phyloP scores from a whole-genome alignment of 495 filamentous ascomycete species.

The Xylaria intraflava region DNA sequence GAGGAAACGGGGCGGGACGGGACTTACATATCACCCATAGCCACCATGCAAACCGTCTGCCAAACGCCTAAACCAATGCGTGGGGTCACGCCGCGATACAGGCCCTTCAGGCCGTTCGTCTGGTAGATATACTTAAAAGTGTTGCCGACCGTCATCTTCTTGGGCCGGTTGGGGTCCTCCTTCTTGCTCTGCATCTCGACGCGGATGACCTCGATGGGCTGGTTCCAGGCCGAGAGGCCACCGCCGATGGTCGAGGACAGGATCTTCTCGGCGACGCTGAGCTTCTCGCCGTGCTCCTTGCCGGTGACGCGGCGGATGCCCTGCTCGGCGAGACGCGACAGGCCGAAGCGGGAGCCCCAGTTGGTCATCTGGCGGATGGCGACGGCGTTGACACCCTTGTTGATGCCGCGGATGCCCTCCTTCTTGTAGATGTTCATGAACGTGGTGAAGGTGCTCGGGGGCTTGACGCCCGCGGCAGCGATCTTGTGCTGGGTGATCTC shows the following conservation, averaged over 20 bases:
- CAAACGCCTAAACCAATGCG: slow-evolving; percentile 92
- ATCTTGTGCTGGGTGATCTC: slow-evolving; percentile 98
- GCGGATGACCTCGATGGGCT: slow-evolving; percentile 98
- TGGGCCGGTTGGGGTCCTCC: slow-evolving; percentile 91
- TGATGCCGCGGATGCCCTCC: slow-evolving; percentile 94
- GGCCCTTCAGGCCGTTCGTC: slow-evolving; percentile 79
- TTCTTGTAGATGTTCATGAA: slow-evolving; percentile 96
- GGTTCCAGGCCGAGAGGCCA: slow-evolving; percentile 95
- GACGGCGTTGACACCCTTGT: slow-evolving; percentile 95
- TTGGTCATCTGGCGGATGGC: slow-evolving; percentile 99
- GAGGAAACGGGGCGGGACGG: not conserved
- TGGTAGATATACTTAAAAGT: slow-evolving; percentile 90
- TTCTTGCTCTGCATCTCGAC: slow-evolving; percentile 99
- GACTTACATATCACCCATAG: slow-evolving; percentile 95
- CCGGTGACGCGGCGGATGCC: slow-evolving; percentile 73
- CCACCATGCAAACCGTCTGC: slow-evolving; percentile 99
- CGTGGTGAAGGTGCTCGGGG: slow-evolving; percentile 79
- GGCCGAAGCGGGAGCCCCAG: slow-evolving; percentile 94
- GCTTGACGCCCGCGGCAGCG: slow-evolving; percentile 73
- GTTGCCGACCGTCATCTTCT: slow-evolving; percentile 95
- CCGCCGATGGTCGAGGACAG: slow-evolving; percentile 80
- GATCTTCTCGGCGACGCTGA: slow-evolving; percentile 81
- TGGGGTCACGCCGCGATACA: slow-evolving; percentile 93
- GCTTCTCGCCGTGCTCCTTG: slow-evolving; percentile 73
- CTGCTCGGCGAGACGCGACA: slow-evolving; percentile 82